Base-by-base conservation (phyloP, 2,329 filamentous ascomycete species). In the Phyllosticta citribraziliensis region DNA sequence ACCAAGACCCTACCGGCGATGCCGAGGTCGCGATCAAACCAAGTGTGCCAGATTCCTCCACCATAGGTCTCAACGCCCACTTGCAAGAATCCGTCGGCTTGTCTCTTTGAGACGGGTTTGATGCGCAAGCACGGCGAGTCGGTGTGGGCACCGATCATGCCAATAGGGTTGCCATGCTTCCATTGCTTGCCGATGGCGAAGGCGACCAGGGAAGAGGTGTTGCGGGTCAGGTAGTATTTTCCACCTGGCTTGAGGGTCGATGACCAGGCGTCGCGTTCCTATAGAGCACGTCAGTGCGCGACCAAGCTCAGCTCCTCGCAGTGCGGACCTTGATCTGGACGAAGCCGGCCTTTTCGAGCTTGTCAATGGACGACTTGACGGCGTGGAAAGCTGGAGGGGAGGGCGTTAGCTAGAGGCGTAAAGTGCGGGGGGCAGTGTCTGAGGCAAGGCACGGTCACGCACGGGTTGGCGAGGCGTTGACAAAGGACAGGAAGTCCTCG, bases 21-120 rank as follows among this genome's bases (percentile, higher is more conserved):
- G 68, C 89, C 88, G 64, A 99, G 79, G 73, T 99, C 94, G 57
- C 94, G 87, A 74, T 99, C 94, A 71, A 99, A 99, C 94, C 85
- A 99, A 55, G 90, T 96, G 75, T 97, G 92, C 93, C 93, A 97
- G 70, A 97, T 17, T 61, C 94, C 94, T 64, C 94, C 94, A 58
- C 94, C 94, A 71, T 99, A 99, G 1, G 91, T 93, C 80, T 99
- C 94, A 57, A 97, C 93, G 58, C 92, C 94, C 62, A 99, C 87
- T 76, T 99, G 94, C 65, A 97, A 77, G 74, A 94, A 99, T 12
- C 93, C 93, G 65, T 89, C 88, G 61, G 84, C 86, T 70, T 84
- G 83, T 78, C 93, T 94, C 77, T 93, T 96, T 71, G 90, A 96
- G 52, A 96, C 87, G 12, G 94, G 94, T 80, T 99, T 99, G 73